Evolutionary conservation across 306 rosid genomes (phyloP), one percentile per base, ranked within the genome.

Genomic region (Cercis canadensis): DNA sequence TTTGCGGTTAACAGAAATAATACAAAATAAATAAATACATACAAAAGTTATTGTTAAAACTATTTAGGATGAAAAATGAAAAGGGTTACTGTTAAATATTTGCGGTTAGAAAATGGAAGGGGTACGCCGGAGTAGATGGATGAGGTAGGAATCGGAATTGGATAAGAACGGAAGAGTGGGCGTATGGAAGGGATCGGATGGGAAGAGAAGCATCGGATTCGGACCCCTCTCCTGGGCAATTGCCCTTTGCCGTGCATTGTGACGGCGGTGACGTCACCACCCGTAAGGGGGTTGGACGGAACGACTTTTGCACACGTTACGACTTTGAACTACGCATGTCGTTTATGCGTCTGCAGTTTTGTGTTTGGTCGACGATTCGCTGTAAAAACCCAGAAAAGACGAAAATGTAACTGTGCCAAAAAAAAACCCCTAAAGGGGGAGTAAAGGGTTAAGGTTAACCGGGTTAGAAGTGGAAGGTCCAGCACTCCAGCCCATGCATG

Each of bases 221-320:
- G 65, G 47, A 15, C 65, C 41, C 65, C 29, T 24, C 29, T 24
- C 29, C 29, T 24, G 29, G 29, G 40, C 40, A 57, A 57, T 13
- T 57, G 62, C 19, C 62, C 41, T 57, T 58, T 18, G 65, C 47
- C 47, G 65, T 8, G 47, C 46, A 59, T 36, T 36, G 32, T 59
- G 65, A 59, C 65, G 65, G 46, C 65, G 65, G 47, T 59, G 65
- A 59, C 65, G 65, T 59, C 65, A 59, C 29, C 45, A 7, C n/a
- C 65, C 47, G 65, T 11, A 43, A 43, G 13, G 49, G 15, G 49
- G 49, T 59, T 59, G 14, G 11, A 17, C 46, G 49, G 65, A 18
- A 60, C 65, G 49, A 60, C 49, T 36, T 58, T 15, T 1, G 7
- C 14, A 1, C 37, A 54, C 34, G 37, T 24, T 24, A 24, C 29